Evolutionary conservation across 2,329 filamentous ascomycete species (phyloP), one percentile per base, ranked within the genome.

Genomic region (Alternaria panax): DNA sequence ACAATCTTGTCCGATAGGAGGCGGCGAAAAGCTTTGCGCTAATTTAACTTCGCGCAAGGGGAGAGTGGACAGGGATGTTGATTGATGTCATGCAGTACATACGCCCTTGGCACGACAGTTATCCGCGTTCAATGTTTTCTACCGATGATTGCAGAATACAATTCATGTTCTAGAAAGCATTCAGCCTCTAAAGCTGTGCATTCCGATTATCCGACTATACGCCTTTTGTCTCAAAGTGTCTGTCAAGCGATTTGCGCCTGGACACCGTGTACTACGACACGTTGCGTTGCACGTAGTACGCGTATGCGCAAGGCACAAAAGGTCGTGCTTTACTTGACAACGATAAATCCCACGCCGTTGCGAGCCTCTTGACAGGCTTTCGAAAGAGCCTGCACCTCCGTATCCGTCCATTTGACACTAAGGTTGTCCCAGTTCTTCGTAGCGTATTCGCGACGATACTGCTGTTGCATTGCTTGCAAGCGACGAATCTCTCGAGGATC

Each of bases 331-430:
- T 73, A 88, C 75, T 86, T 88, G 24, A 89, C 82, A 65, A 80
- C 80, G 67, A 89, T 80, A 63, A 89, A 86, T 1, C 84, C 87
- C 59, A 87, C 80, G 0, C 87, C 87, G 53, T 83, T 80, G 54
- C 87, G 82, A 3, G 87, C 87, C 55, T 76, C 79, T 67, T 84
- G 81, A 67, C 83, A 86, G 2, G 87, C 87, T 57, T 74, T 78
- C 64, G 84, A 83, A 53, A 90, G 71, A 42, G 82, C 83, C 73
- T 88, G 86, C 64, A 88, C 85, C 70, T 90, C 87, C 3, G 78
- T 80, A 76, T 89, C 87, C 20, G 87, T 88, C 87, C 87, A 90
- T 68, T 87, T 83, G 36, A 89, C 85, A 51, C 78, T 85, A 63
- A 89, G 69, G 59, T 88, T 79, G 71, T 89, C 84, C 87, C 87